Evolutionary conservation across 2,329 filamentous ascomycete species (phyloP), one percentile per base, ranked within the genome.

Genomic region (Fusarium sp.): DNA sequence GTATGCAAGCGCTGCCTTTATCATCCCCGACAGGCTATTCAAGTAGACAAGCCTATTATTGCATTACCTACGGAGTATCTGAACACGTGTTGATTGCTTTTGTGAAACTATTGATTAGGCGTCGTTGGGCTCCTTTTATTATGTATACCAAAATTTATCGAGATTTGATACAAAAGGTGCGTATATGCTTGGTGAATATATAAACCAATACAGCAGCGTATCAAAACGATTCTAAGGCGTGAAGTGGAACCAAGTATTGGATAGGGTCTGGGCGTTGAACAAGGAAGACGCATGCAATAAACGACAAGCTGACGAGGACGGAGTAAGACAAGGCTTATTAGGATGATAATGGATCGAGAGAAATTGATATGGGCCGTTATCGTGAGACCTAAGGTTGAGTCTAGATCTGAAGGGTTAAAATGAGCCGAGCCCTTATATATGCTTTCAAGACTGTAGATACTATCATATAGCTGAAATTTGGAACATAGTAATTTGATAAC

Each of bases 221-320:
- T 45, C 18, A 35, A 31, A 21, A 33, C 29, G 35, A 42, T 48
- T 29, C 50, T 55, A 58, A 68, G 64, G 52, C 58, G 63, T 36
- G 36, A 48, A 57, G 59, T 63, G 59, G 59, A 33, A 63, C 59
- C 36, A 27, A 23, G 14, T 20, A 47, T 18, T 47, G 31, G 42
- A 62, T 43, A 63, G 47, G 47, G 49, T 55, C 59, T 63, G 29
- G 58, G 59, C 48, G 27, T 41, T 31, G 23, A 54, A 54, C 60
- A 66, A 58, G 65, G 60, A 51, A 66, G 40, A 45, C 8, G 58
- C 59, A 49, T 65, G 64, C 39, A 56, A 25, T 40, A 41, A 33
- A 27, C 36, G 59, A 56, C 31, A 23, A 60, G 36, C 57, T 62
- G 36, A 42, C 36, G 37, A n/a, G n/a, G n/a, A n/a, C n/a, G n/a